Conservation (phyloP, 2,329 filamentous ascomycete species). For the Ceratocystis cubensis region DNA sequence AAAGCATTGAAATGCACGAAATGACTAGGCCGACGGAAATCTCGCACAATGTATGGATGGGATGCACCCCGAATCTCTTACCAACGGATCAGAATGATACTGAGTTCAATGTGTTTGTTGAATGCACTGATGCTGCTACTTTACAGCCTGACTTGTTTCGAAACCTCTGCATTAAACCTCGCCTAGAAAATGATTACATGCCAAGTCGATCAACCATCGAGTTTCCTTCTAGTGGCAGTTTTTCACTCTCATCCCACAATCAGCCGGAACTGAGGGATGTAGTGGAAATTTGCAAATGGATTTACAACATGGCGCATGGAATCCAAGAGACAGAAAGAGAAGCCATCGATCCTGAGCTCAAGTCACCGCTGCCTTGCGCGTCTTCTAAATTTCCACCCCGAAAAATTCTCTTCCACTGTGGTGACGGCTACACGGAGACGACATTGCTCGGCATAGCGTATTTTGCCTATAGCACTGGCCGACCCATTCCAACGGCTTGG, state of each 20-base stretch:
- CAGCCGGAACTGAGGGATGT: constrained; percentile 73
- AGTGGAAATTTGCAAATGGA: constrained; percentile 78
- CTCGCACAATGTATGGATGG: constrained; percentile 77
- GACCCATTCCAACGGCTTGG: constrained; percentile 75
- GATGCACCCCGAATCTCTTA: constrained; percentile 44
- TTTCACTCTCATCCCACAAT: constrained; percentile 72
- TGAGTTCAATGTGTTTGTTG: constrained; percentile 74
- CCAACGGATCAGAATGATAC: constrained; percentile 52
- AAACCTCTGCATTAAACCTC: constrained; percentile 6
- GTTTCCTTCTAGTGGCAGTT: constrained; percentile 90
- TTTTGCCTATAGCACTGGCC: constrained; percentile 79
- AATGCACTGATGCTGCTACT: constrained; percentile 74
- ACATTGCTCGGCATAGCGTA: constrained; percentile 83
- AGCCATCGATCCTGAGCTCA: not conserved
- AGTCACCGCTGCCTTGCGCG: constrained; percentile 24
- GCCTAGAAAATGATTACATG: constrained; percentile 1
- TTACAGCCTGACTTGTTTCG: constrained; percentile 57
- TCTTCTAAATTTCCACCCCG: constrained; percentile 32
- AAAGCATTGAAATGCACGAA: constrained; percentile 79
- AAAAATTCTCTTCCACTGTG: constrained; percentile 81
- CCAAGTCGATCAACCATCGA: constrained; percentile 39
- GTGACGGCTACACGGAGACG: constrained; percentile 91
- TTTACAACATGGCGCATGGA: constrained; percentile 69
- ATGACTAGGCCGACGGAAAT: constrained; percentile 90
- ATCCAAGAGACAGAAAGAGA: constrained; percentile 25